Conservation (phyloP, 257 asterid species). For the Nyctanthes arbortristis region DNA sequence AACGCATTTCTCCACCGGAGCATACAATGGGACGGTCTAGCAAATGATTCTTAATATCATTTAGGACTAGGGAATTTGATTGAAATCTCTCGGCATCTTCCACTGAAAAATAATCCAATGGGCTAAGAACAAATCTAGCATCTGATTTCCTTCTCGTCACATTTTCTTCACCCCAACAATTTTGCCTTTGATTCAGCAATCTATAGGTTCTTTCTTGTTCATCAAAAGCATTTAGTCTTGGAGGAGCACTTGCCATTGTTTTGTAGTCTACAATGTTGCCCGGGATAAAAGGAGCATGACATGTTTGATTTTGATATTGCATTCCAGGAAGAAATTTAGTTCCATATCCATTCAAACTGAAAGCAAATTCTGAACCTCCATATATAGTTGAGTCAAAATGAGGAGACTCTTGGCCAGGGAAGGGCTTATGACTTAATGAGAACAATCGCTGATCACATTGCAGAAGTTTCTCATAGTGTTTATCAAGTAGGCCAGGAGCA, state of each 20-base stretch:
- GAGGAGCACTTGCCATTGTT: slow-evolving; percentile 2
- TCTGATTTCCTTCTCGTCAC: background rate
- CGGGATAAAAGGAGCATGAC: background rate
- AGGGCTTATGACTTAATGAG: slow-evolving; percentile 40
- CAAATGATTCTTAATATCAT: slow-evolving; percentile 21
- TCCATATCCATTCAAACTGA: slow-evolving; percentile 24
- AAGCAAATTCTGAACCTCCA: slow-evolving; percentile 21
- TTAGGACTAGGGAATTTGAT: background rate
- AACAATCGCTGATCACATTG: slow-evolving; percentile 37
- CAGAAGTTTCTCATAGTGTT: slow-evolving; percentile 54
- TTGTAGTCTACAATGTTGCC: background rate
- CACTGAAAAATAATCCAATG: background rate
- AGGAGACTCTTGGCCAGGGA: slow-evolving; percentile 43
- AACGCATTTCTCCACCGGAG: background rate
- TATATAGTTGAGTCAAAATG: slow-evolving; percentile 36
- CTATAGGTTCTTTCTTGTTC: slow-evolving; percentile 9
- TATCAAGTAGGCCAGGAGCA: slow-evolving; percentile 51
- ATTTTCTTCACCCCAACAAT: slow-evolving; percentile 21
- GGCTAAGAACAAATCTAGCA: background rate
- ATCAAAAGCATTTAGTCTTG: slow-evolving; percentile 7
- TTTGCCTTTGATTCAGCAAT: slow-evolving; percentile 14
- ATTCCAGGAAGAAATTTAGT: slow-evolving; percentile 1
- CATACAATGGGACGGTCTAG: slow-evolving; percentile 13
- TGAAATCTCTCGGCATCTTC: background rate
- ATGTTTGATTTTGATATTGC: slow-evolving; percentile 2